Percentiles rank a stretch among this genome's conserved stretches.
Evolutionary conservation across 2,329 filamentous ascomycete genomes (phyloP).

Genomic region (Alternaria solani): DNA sequence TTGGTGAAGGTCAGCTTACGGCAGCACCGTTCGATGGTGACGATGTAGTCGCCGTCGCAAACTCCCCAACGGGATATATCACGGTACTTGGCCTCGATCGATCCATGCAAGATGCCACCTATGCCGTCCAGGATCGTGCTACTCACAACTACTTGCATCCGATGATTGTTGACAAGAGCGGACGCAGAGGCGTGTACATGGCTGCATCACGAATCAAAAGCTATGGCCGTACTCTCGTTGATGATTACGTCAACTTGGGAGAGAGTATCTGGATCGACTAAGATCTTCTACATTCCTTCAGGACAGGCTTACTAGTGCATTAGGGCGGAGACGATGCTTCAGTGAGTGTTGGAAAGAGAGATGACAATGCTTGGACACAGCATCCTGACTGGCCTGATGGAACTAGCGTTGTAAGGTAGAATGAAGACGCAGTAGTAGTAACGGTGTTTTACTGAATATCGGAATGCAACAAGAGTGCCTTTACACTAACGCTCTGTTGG

Average conservation of each 20-base stretch:
- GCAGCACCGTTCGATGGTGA: conserved; percentile 25
- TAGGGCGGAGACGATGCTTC: neutral
- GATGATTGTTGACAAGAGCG: neutral
- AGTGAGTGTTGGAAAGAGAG: neutral
- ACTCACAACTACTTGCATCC: conserved; percentile 6
- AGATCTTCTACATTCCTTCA: neutral
- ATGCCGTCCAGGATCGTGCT: neutral
- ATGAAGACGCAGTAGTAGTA: neutral
- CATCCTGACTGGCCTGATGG: neutral
- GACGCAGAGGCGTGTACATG: neutral
- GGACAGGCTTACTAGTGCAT: neutral
- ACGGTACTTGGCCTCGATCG: conserved; percentile 28
- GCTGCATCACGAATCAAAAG: conserved; percentile 12
- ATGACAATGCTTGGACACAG: neutral
- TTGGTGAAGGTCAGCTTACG: conserved; percentile 20
- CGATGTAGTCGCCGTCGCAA: conserved; percentile 30
- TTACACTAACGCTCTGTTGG: neutral
- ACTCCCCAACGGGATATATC: conserved; percentile 27
- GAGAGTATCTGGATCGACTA: conserved; percentile 19
- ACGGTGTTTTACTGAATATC: neutral
- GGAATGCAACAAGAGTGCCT: neutral
- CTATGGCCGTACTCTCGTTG: conserved; percentile 12
- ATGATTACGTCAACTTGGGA: conserved; percentile 7
- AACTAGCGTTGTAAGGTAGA: neutral
- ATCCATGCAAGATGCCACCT: neutral